Conservation (phyloP, 2,329 filamentous ascomycete genomes). For the Acrodontium crateriforme region DNA sequence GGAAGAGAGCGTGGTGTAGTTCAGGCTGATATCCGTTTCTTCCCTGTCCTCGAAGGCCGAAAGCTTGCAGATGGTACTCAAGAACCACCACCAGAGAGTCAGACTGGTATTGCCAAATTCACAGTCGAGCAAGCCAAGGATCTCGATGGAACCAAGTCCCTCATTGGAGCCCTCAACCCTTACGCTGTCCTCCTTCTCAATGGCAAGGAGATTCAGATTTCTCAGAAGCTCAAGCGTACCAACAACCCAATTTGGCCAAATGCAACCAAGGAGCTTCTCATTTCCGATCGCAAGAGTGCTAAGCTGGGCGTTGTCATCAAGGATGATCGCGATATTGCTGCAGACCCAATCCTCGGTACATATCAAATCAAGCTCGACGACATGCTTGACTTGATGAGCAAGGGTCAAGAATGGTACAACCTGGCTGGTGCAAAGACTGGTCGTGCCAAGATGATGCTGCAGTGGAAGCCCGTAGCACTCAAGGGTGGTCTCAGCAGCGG, state of each 20-base stretch:
- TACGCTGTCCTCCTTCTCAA: slow-evolving; percentile 84
- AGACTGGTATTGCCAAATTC: slow-evolving; percentile 87
- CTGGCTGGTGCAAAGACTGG: slow-evolving; percentile 68
- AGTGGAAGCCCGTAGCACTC: slow-evolving; percentile 91
- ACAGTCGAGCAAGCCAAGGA: slow-evolving; percentile 95
- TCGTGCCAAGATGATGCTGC: slow-evolving; percentile 75
- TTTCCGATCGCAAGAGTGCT: slow-evolving; percentile 82
- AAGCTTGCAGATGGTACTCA: slow-evolving; percentile 63
- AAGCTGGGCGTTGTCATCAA: slow-evolving; percentile 88
- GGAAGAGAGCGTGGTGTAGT: slow-evolving; percentile 73
- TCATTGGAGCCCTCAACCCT: slow-evolving; percentile 81
- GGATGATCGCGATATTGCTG: slow-evolving; percentile 74
- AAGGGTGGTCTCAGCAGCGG: slow-evolving; percentile 63
- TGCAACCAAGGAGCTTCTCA: slow-evolving; percentile 82
- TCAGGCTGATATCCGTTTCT: slow-evolving; percentile 78
- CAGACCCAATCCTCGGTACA: slow-evolving; percentile 73
- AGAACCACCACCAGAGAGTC: slow-evolving; percentile 72
- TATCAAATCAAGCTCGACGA: slow-evolving; percentile 95
- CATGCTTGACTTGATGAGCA: slow-evolving; percentile 77
- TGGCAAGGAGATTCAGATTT: slow-evolving; percentile 76
- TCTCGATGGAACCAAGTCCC: slow-evolving; percentile 78
- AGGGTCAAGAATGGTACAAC: slow-evolving; percentile 94
- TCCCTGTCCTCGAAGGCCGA: slow-evolving; percentile 68
- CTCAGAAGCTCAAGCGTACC: slow-evolving; percentile 86
- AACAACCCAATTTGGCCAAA: slow-evolving; percentile 97